phyloP scores from a whole-genome alignment of 176 grass and related monocot species.

The Carex myosuroides region DNA sequence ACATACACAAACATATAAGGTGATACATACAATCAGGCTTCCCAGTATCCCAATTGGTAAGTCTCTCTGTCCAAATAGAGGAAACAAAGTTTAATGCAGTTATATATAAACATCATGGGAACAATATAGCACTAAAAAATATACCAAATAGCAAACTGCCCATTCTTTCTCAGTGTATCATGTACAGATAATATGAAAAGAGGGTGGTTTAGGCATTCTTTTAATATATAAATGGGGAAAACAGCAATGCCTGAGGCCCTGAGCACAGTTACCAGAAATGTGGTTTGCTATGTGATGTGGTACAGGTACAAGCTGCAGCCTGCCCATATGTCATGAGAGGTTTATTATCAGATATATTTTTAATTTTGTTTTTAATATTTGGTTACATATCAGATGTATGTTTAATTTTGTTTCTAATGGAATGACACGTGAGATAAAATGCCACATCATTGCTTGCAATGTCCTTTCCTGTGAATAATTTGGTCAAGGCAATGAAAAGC shows the following conservation, averaged over 20 bases:
- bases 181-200: background rate
- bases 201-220: background rate
- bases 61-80: slow-evolving; percentile 49
- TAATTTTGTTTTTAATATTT: background rate
- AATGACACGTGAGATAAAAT: background rate
- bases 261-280: background rate
- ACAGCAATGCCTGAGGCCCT: background rate
- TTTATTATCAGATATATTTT: background rate
- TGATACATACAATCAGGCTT: slow-evolving; percentile 68
- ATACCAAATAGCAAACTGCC: background rate
- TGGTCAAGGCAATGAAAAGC: background rate
- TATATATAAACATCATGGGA: background rate
- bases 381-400: background rate
- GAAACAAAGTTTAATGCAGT: slow-evolving; percentile 24
- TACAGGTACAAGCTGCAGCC: background rate
- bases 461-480: background rate
- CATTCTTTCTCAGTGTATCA: background rate
- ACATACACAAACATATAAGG: slow-evolving; percentile 86
- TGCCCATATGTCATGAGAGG: background rate
- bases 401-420: background rate
- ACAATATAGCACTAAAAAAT: background rate
- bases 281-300: background rate
- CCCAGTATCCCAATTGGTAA: slow-evolving; percentile 85
- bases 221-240: background rate
- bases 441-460: background rate